Evolutionary conservation across 805 yeast species (phyloP).

Genomic region (Spathaspora girioi): DNA sequence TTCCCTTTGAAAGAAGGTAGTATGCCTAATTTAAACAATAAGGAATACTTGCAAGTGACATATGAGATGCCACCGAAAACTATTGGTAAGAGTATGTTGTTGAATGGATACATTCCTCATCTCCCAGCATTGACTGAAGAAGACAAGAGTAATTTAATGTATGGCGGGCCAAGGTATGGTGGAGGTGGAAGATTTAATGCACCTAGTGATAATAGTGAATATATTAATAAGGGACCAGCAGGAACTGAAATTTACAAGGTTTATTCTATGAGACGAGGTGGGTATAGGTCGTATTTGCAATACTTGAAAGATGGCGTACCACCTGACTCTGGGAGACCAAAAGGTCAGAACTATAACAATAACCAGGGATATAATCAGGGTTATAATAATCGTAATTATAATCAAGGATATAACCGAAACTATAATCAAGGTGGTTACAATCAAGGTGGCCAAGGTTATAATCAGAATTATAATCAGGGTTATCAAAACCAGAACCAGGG

Average conservation of each 20-base stretch:
- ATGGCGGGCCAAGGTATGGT: conserved; percentile 34
- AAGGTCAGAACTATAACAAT: no score
- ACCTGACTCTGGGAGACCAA: conserved; percentile 4
- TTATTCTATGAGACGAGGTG: conserved; percentile 36
- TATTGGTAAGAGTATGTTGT: conserved; percentile 74
- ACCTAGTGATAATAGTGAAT: conserved; percentile 28
- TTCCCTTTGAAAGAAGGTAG: conserved; percentile 49
- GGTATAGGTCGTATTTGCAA: conserved; percentile 26
- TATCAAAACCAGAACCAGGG: conserved; percentile 7
- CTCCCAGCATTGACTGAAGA: conserved; percentile 57
- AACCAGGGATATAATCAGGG: conserved; percentile 6
- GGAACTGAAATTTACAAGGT: conserved; percentile 28
- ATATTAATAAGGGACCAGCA: conserved; percentile 39
- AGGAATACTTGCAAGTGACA: conserved; percentile 39
- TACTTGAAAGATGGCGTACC: conserved; percentile 12
- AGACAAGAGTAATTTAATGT: conserved; percentile 60
- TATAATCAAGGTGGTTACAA: conserved; percentile 1
- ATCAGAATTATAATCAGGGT: conserved; percentile 9
- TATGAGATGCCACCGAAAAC: conserved; percentile 61
- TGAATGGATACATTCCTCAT: conserved; percentile 74
- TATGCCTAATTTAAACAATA: conserved; percentile 42
- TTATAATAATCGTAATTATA: conserved; percentile 12
- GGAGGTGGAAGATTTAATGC: conserved; percentile 31
- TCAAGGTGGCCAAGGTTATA: conserved; percentile 8
- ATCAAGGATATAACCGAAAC: conserved; percentile 8